phyloP scores from a whole-genome alignment of 164 flowering plant species.

The Cinnamomum micranthum region DNA sequence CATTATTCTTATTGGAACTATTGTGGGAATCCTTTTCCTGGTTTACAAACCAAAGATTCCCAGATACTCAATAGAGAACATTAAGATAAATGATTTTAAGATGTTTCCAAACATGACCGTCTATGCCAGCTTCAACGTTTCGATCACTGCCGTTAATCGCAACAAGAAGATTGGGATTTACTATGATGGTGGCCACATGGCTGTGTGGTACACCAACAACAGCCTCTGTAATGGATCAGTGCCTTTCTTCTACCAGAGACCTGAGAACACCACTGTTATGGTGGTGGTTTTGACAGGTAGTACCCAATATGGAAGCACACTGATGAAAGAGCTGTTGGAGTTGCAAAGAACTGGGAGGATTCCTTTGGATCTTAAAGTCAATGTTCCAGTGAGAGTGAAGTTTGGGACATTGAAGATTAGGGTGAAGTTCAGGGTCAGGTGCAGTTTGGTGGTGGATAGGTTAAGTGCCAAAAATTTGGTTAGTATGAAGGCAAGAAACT shows the following conservation, averaged over 20 bases:
- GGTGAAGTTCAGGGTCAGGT: slow-evolving; percentile 57
- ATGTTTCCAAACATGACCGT: slow-evolving; percentile 39
- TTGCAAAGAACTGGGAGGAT: slow-evolving; percentile 49
- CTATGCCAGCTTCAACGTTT: slow-evolving; percentile 51
- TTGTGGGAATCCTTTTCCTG: slow-evolving; percentile 44
- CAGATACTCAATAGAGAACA: slow-evolving; percentile 49
- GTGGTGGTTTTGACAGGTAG: slow-evolving; percentile 45
- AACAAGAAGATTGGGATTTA: slow-evolving; percentile 77
- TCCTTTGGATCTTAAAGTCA: slow-evolving; percentile 51
- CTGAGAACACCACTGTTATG: slow-evolving; percentile 63
- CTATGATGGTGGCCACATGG: slow-evolving; percentile 61
- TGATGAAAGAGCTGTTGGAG: slow-evolving; percentile 29
- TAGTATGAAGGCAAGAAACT: slow-evolving; percentile 46
- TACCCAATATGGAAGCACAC: slow-evolving; percentile 28
- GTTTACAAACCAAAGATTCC: slow-evolving; percentile 71
- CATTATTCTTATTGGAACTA: slow-evolving; percentile 31
- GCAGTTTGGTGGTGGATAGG: slow-evolving; percentile 52
- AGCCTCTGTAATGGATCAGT: slow-evolving; percentile 52
- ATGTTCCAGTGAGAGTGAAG: slow-evolving; percentile 67
- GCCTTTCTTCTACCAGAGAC: slow-evolving; percentile 83
- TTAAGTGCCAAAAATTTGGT: slow-evolving; percentile 35
- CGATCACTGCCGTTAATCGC: slow-evolving; percentile 63
- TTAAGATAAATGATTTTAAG: slow-evolving; percentile 40
- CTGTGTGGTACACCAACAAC: slow-evolving; percentile 42
- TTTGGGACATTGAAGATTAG: slow-evolving; percentile 71